Evolutionary conservation across 768 basidiomycete genomes (phyloP).

Genomic region (Tylopilus felleus): DNA sequence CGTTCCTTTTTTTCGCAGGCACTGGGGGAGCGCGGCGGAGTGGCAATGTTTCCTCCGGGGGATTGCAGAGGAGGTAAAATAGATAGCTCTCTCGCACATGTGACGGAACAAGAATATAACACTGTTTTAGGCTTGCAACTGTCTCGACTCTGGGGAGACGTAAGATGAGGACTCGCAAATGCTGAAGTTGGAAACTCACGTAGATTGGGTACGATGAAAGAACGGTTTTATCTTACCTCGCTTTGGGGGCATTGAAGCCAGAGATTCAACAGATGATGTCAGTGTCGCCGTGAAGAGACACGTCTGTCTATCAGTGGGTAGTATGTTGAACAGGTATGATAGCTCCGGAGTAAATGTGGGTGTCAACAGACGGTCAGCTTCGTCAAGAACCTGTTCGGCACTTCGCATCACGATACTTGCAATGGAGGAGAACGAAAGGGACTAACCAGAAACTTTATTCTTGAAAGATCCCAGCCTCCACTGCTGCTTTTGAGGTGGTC

Average conservation of each 20-base stretch:
- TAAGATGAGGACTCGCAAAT: neutral
- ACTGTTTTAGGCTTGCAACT: slow-evolving; percentile 81
- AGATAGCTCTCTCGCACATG: slow-evolving; percentile 93
- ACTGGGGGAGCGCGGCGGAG: slow-evolving; percentile 65
- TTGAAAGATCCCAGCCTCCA: slow-evolving; percentile 75
- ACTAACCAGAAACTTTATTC: slow-evolving; percentile 80
- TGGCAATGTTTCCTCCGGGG: slow-evolving; percentile 71
- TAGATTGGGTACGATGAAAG: slow-evolving; percentile 71
- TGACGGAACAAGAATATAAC: slow-evolving; percentile 89
- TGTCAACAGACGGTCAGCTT: slow-evolving; percentile 91
- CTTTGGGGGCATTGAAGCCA: slow-evolving; percentile 69
- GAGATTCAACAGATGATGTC: slow-evolving; percentile 76
- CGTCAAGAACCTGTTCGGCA: slow-evolving; percentile 75
- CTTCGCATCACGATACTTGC: neutral
- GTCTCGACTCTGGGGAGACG: slow-evolving; percentile 68
- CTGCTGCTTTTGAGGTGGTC: slow-evolving; percentile 81
- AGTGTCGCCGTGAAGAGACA: slow-evolving; percentile 96
- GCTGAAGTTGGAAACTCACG: slow-evolving; percentile 45
- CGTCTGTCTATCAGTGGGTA: slow-evolving; percentile 90
- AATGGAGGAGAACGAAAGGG: neutral
- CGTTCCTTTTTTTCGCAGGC: slow-evolving; percentile 17
- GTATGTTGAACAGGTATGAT: slow-evolving; percentile 64
- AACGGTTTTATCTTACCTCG: slow-evolving; percentile 86
- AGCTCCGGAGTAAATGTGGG: slow-evolving; percentile 87
- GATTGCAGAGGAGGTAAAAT: slow-evolving; percentile 84